Evolutionary conservation across 768 basidiomycete genomes (phyloP).

Genomic region (Coprinopsis strossmayeri): DNA sequence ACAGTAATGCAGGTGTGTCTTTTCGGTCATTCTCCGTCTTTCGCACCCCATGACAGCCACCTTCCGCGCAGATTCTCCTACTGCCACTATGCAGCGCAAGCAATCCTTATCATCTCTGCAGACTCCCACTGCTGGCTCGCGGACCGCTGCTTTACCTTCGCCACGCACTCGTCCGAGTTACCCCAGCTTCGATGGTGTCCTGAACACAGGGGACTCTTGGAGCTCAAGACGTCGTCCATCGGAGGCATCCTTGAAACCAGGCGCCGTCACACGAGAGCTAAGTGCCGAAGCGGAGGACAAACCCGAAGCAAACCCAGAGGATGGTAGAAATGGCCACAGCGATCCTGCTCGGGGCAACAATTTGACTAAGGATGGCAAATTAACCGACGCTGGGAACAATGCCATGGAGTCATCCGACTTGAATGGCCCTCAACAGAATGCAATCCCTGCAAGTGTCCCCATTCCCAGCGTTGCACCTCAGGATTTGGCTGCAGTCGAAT

Average conservation of each 20-base stretch:
- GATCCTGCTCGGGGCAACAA: background rate
- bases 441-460: conserved; percentile 15
- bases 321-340: conserved; percentile 17
- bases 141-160: conserved; percentile 54
- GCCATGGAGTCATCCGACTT: no score
- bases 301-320: conserved; percentile 47
- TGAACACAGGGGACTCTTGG: conserved; percentile 66
- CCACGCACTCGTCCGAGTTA: conserved; percentile 60
- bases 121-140: conserved; percentile 46
- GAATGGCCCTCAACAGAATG: background rate
- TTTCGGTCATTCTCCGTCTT: conserved; percentile 3
- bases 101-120: conserved; percentile 62
- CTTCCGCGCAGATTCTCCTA: conserved; percentile 46
- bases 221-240: conserved; percentile 54
- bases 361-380: conserved; percentile 9
- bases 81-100: conserved; percentile 54
- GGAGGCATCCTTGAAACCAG: conserved; percentile 42
- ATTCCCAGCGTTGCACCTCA: conserved; percentile 36
- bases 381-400: background rate
- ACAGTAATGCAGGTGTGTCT: conserved; percentile 53
- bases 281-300: conserved; percentile 36
- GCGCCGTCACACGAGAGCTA: conserved; percentile 21
- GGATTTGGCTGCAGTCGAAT: conserved; percentile 63
- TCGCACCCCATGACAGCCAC: conserved; percentile 12
- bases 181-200: conserved; percentile 68